phyloP scores from a whole-genome alignment of 768 basidiomycete species.

The Lentinula detonsa region DNA sequence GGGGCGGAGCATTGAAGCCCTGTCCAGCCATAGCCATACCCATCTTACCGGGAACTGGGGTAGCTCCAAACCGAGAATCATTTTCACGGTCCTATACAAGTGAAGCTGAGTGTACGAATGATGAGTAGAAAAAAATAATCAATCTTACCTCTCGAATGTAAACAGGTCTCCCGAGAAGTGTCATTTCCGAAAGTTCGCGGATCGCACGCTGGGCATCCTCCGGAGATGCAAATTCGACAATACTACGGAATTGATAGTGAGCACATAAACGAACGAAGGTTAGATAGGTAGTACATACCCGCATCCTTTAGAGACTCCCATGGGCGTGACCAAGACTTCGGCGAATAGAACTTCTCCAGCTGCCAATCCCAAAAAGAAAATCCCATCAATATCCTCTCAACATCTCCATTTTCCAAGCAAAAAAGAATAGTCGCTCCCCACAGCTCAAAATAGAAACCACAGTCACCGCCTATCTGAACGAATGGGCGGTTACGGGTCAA shows the following conservation, averaged over 20 bases:
- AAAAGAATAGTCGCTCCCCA: conserved; percentile 3
- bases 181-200: conserved; percentile 82
- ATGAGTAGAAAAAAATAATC: not conserved
- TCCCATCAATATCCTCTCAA: conserved; percentile 90
- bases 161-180: conserved; percentile 88
- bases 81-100: conserved; percentile 86
- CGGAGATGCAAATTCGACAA: conserved; percentile 88
- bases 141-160: conserved; percentile 87
- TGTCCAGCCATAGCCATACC: conserved; percentile 96
- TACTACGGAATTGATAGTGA: conserved; percentile 40
- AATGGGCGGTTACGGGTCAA: not conserved
- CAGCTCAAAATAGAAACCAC: conserved; percentile 6
- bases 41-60: conserved; percentile 93
- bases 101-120: not conserved
- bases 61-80: conserved; percentile 91
- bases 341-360: conserved; percentile 99
- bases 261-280: not conserved
- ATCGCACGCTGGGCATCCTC: conserved; percentile 90
- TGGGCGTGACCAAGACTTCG: conserved; percentile 96
- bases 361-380: conserved; percentile 87
- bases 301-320: conserved; percentile 97
- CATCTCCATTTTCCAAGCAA: conserved; percentile 38
- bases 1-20: conserved; percentile 71
- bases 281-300: conserved; percentile 57
- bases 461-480: not conserved